Evolutionary conservation across 2,329 filamentous ascomycete species (phyloP), one percentile per base, ranked within the genome.

Genomic region (Beauveria varroae): DNA sequence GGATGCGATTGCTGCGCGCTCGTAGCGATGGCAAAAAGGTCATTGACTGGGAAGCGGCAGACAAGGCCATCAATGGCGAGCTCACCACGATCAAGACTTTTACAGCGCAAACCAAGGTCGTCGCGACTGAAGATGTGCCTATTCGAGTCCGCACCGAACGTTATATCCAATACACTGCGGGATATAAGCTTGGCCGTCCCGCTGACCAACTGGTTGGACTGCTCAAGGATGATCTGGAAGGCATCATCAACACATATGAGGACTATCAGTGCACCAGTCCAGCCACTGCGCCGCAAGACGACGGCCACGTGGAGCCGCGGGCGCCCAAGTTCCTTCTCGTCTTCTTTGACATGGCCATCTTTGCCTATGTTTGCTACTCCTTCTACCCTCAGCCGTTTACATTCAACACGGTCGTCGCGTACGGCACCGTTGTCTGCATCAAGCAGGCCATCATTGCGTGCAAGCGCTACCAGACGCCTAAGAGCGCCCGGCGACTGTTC

Each of bases 391-490:
- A 66, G 58, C 64, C 65, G 3, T 65, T 66, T 30, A 66, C 65
- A 2, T 66, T 66, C 62, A 66, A 65, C 58, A 66, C 65, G 1
- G 64, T 66, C 8, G 64, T 66, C 26, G 65, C 65, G 7, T 66
- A 66, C 43, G 61, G 65, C 44, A 64, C 65, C 5, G 65, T 66
- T 22, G 65, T 66, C 20, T 57, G 60, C 49, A 63, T 66, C 58
- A 66, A 65, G 56, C 65, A 66, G 56, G 56, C 62, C 57, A 62
- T 66, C 37, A 44, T 67, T 20, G 64, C 64, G 9, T 61, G 61
- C 22, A 65, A 65, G 57, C 63, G 65, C n/a, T 67, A 67, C 57
- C 64, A 67, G 64, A 67, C 64, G 12, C 47, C 61, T 18, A 65
- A 65, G 53, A 62, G 62, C 53, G 65, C 65, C 9, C 51, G 63